Base-by-base conservation (phyloP, 371 early-diverging fungal genomes). In the Synchytrium microbalum region DNA sequence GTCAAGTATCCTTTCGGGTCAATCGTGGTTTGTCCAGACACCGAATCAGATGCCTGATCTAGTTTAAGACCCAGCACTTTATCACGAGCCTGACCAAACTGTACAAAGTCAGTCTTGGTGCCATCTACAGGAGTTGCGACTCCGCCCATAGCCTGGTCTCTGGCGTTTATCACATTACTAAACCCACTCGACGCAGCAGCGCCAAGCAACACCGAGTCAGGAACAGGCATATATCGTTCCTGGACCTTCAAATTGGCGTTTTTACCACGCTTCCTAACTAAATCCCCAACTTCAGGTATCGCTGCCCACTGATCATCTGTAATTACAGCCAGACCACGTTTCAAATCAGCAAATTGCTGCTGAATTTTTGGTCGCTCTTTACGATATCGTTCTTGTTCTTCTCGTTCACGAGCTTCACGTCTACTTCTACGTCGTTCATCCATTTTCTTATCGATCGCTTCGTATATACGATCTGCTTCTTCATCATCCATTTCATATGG, bases 401-500 rank as follows among this genome's bases (percentile, higher is more conserved):
- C 74, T 58, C 67, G 57, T 67, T 79, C 82, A 13, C 78, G 55
- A 0, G 73, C 78, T 64, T 82, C 80, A n/a, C 80, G 60, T 32
- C 79, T 59, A 0, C 65, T 69, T 27, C 84, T 79, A 25, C 93
- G 81, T 46, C 96, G 79, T 67, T 92, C 89, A 68, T 92, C 94
- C 91, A 95, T 92, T 63, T 87, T 88, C 19, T 79, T 73, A 64
- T 95, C 97, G 52, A 97, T 87, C 66, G 85, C 80, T n/a, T 86
- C 91, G 79, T 91, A 98, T 3, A 96, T 91, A 53, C 83, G 74
- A 70, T 96, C 96, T 0, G 98, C 98, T 70, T 98, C 98, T 72
- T 95, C 96, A 70, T 98, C 97, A 71, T 96, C 96, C 51, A 88
- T 88, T 63, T 93, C 96, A 67, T 96, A 95, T 1, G 93, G 94